Evolutionary conservation across 805 yeast genomes (phyloP).

Genomic region (Candida vartiovaarae): DNA sequence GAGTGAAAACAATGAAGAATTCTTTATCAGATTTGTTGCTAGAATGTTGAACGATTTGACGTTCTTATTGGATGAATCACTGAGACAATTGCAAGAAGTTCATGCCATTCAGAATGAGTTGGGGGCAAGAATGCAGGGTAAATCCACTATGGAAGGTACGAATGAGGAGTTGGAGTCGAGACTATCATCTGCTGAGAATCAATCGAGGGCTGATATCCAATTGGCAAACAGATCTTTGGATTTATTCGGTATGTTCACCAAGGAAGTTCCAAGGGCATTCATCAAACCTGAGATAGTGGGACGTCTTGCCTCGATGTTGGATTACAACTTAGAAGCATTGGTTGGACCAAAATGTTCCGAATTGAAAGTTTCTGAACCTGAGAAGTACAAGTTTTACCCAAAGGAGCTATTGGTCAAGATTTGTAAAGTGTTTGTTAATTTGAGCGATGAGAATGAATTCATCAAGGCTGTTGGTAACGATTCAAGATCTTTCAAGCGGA

Average conservation of each 20-base stretch:
- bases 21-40: conserved; percentile 89
- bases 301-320: conserved; percentile 91
- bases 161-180: conserved; percentile 55
- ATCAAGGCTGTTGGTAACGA: conserved; percentile 80
- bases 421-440: conserved; percentile 68
- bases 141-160: conserved; percentile 37
- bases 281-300: conserved; percentile 86
- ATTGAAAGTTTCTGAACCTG: conserved; percentile 78
- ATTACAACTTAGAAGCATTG: conserved; percentile 84
- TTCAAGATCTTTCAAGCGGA: conserved; percentile 75
- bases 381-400: conserved; percentile 78
- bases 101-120: conserved; percentile 68
- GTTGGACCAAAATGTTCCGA: conserved; percentile 94
- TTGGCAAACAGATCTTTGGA: conserved; percentile 77
- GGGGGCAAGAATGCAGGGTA: conserved; percentile 33
- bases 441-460: conserved; percentile 59
- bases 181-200: conserved; percentile 58
- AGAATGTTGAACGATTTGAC: conserved; percentile 94
- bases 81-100: conserved; percentile 69
- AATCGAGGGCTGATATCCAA: conserved; percentile 76
- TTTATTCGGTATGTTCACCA: conserved; percentile 73
- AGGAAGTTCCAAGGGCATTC: conserved; percentile 82
- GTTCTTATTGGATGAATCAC: conserved; percentile 82
- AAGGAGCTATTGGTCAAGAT: conserved; percentile 59
- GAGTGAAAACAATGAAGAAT: conserved; percentile 63